Evolutionary conservation across 345 rosid genomes (phyloP).

Genomic region (Geranium rotundifolium): DNA sequence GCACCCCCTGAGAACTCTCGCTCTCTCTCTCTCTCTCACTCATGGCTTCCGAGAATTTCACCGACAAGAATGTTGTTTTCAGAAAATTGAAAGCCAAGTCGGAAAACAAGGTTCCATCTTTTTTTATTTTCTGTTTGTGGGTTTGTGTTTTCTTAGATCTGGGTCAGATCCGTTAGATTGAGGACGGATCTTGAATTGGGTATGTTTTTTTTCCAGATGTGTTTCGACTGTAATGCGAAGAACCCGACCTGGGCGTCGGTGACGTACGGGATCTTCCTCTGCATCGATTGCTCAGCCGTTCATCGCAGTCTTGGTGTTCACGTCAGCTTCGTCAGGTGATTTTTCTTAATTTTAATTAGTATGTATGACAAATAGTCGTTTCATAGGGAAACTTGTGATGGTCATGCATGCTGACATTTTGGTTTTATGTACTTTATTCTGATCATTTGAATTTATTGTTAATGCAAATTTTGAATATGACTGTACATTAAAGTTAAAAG

Average conservation of each 20-base stretch:
- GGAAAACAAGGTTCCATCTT: conserved; percentile 6
- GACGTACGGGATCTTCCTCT: conserved; percentile 88
- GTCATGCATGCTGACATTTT: too few species aligned
- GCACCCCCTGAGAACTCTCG: neutral
- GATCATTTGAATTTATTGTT: too few species aligned
- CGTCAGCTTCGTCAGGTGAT: neutral
- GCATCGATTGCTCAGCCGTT: neutral
- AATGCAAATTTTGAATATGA: too few species aligned
- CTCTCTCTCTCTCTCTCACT: neutral
- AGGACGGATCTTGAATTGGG: neutral
- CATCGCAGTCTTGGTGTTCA: neutral
- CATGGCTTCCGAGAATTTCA: conserved; percentile 58
- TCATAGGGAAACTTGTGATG: too few species aligned
- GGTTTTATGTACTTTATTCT: too few species aligned
- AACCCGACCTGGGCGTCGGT: conserved; percentile 69
- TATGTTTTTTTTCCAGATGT: neutral
- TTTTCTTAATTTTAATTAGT: too few species aligned
- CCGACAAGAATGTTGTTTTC: conserved; percentile 69
- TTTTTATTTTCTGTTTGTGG: neutral
- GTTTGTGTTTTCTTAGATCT: neutral
- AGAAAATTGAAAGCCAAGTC: conserved; percentile 15
- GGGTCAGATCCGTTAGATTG: neutral
- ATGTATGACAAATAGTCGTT: too few species aligned
- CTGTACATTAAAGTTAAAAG: too few species aligned
- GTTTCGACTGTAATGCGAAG: neutral